These are phyloP conservation scores for Zygnema circumcarinatum DNA, from an alignment of 139 green algal genomes.

Conservation along the genomic window DNA sequence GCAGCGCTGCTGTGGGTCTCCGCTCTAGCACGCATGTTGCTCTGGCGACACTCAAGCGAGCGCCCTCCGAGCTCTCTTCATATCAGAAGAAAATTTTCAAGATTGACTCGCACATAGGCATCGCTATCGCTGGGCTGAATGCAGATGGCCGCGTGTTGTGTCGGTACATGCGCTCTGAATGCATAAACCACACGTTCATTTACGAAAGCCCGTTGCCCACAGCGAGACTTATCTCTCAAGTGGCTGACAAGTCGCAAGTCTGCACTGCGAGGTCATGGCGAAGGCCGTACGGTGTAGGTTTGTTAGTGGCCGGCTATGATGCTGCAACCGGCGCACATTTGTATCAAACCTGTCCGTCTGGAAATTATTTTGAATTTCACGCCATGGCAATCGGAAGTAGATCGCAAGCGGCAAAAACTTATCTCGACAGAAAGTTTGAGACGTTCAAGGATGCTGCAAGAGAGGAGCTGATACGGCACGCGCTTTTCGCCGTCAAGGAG, in stretches of 20 bases:
- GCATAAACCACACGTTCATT: constrained; percentile 93
- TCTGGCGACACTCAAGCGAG: constrained; percentile 88
- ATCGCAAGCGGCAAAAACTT: constrained; percentile 95
- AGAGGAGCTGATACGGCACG: constrained; percentile 87
- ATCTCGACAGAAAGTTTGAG: constrained; percentile 94
- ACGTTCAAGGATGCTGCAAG: constrained; percentile 71
- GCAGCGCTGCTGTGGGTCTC: constrained; percentile 88
- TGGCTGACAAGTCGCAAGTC: constrained; percentile 89
- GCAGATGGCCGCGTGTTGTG: constrained; percentile 92
- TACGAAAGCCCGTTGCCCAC: constrained; percentile 90
- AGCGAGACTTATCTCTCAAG: constrained; percentile 82
- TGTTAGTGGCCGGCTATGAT: constrained; percentile 90
- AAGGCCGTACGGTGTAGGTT: constrained; percentile 92
- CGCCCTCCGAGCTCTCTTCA: constrained; percentile 86
- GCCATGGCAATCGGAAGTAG: constrained; percentile 93
- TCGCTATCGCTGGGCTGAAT: constrained; percentile 91
- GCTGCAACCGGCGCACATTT: constrained; percentile 75
- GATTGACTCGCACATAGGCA: constrained; percentile 97
- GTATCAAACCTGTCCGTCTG: constrained; percentile 87
- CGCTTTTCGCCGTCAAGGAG: constrained; percentile 61
- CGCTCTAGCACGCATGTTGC: constrained; percentile 89
- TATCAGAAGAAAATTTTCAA: constrained; percentile 87
- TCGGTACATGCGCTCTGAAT: constrained; percentile 96
- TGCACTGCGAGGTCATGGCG: constrained; percentile 91
- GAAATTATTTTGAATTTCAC: constrained; percentile 98